Percentiles rank a stretch among this genome's conserved stretches.
These are phyloP conservation scores for Apocynum venetum DNA, from an alignment of 257 asterid genomes.

Conservation along the genomic window DNA sequence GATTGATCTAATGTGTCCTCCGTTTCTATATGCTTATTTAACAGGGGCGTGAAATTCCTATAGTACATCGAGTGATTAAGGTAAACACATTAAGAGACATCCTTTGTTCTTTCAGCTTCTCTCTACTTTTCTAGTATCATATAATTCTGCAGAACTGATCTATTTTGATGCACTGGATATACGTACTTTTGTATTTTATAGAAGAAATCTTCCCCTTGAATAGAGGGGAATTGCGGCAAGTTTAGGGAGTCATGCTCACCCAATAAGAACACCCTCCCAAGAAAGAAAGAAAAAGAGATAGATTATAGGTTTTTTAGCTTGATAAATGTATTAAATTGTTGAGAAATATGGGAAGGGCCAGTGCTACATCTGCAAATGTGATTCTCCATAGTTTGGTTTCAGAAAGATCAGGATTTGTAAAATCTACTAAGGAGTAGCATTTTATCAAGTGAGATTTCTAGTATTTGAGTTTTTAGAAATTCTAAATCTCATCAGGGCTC, in stretches of 20 bases:
- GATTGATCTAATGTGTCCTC: constrained; percentile 1
- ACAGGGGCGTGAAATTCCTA: constrained; percentile 99
- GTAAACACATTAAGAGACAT: constrained; percentile 28
- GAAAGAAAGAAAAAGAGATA: neutral
- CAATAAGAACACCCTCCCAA: neutral
- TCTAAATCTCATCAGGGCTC: neutral
- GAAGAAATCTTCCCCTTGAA: neutral
- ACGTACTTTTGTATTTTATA: neutral
- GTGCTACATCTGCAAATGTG: neutral
- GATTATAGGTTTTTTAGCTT: neutral
- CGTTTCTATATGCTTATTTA: constrained; percentile 16
- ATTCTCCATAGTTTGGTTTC: neutral
- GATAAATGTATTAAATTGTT: neutral
- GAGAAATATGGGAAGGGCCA: neutral
- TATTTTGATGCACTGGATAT: neutral
- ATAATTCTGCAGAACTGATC: constrained; percentile 10
- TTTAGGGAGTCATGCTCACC: neutral
- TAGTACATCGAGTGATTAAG: constrained; percentile 97
- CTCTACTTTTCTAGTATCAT: neutral
- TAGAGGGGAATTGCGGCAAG: neutral
- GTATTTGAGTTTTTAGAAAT: neutral
- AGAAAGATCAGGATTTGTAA: neutral
- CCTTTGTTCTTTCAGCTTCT: neutral
- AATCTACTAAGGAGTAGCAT: neutral
- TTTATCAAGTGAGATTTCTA: neutral